A percentile compares a stretch with the other conserved stretches of the same genome.
These are phyloP conservation scores for Colletotrichum navitas DNA, from an alignment of 2,329 filamentous ascomycete genomes.

Conservation along the genomic window DNA sequence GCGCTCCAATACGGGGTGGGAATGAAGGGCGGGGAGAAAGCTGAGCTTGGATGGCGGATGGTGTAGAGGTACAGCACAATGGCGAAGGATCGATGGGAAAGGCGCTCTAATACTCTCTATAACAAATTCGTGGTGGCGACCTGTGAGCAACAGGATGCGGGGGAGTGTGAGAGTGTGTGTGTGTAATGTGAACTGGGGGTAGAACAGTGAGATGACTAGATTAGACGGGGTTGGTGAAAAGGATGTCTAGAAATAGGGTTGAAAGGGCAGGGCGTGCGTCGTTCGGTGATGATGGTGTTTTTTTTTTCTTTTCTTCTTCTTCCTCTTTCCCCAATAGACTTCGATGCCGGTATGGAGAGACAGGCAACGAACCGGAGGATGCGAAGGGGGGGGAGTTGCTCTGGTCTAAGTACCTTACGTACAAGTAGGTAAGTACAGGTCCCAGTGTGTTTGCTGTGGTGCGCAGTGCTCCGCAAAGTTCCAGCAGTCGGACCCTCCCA, in stretches of 20 bases:
- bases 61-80: neutral
- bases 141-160: constrained; percentile 19
- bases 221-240: constrained; percentile 9
- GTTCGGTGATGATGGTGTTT: neutral
- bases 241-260: constrained; percentile 31
- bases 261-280: constrained; percentile 36
- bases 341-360: constrained; percentile 5
- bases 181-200: neutral
- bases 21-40: constrained; percentile 7
- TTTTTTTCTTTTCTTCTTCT: neutral
- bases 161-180: neutral
- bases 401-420: constrained; percentile 26
- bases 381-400: constrained; percentile 23
- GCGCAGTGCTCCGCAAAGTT: neutral
- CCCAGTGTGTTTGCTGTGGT: constrained; percentile 3
- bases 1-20: neutral
- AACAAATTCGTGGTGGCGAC: neutral
- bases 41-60: constrained; percentile 20
- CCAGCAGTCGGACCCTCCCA: neutral
- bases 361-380: constrained; percentile 6
- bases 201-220: constrained; percentile 28
- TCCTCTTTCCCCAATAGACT: neutral
- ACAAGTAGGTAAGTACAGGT: constrained; percentile 16
- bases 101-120: constrained; percentile 2
- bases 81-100: constrained; percentile 4